A percentile compares a stretch with the other conserved stretches of the same genome.
Evolutionary conservation across 2,329 filamentous ascomycete species (phyloP).

Genomic region (Fusarium pseudograminearum): DNA sequence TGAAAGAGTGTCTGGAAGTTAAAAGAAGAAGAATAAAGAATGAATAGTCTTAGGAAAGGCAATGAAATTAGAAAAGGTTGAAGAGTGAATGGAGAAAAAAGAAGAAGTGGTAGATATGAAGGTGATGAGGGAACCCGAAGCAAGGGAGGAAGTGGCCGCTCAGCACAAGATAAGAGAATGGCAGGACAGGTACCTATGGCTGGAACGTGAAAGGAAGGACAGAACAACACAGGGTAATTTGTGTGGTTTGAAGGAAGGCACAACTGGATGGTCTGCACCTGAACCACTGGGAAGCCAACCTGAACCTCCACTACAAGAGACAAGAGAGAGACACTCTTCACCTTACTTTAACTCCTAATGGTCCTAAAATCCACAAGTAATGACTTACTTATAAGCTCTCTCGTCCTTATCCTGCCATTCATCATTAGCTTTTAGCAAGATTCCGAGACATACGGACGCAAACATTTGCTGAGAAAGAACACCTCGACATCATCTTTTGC

Average conservation of each 20-base stretch:
- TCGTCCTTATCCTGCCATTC: background rate
- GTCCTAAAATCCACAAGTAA: background rate
- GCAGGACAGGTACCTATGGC: background rate
- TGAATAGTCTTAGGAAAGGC: slow-evolving; percentile 27
- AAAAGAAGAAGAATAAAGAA: slow-evolving; percentile 25
- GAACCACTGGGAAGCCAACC: background rate
- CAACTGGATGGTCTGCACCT: background rate
- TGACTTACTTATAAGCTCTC: background rate
- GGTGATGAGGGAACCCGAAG: background rate
- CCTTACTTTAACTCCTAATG: background rate
- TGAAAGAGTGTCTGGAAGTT: slow-evolving; percentile 33
- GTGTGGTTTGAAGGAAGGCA: slow-evolving; percentile 1
- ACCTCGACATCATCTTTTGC: background rate
- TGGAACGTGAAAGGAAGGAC: background rate
- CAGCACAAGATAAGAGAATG: slow-evolving; percentile 4
- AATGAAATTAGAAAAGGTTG: slow-evolving; percentile 14
- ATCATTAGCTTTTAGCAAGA: background rate
- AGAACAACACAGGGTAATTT: slow-evolving; percentile 12
- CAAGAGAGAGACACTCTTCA: slow-evolving; percentile 18
- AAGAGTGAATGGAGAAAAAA: slow-evolving; percentile 18
- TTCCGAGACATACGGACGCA: slow-evolving; percentile 11
- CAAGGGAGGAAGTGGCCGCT: slow-evolving; percentile 7
- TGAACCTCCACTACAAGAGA: slow-evolving; percentile 1
- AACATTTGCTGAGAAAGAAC: background rate
- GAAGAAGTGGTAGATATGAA: slow-evolving; percentile 6